A percentile compares a stretch with the other conserved stretches of the same genome.
Conservation (phyloP, 2,329 filamentous ascomycete species). For the Colletotrichum sp. region DNA sequence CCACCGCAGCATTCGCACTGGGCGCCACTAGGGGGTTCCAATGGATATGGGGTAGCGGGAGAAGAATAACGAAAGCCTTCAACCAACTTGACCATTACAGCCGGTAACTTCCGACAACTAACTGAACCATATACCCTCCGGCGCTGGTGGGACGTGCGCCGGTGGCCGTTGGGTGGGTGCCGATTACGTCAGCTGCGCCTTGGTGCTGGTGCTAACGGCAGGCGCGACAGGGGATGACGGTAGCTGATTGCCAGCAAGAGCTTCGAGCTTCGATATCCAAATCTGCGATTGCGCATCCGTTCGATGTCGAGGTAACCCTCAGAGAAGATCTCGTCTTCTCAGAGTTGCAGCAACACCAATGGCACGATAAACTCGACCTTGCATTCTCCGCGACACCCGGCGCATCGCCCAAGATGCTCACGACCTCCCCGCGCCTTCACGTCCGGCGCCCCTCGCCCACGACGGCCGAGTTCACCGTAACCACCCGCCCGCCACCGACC, state of each 20-base stretch:
- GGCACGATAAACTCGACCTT: neutral
- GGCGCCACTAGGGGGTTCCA: conserved; percentile 63
- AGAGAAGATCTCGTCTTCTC: neutral
- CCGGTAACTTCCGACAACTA: conserved; percentile 29
- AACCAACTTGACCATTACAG: conserved; percentile 68
- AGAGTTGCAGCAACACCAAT: neutral
- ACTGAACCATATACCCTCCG: neutral
- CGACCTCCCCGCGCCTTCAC: conserved; percentile 63
- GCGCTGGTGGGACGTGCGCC: neutral
- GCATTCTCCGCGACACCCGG: neutral
- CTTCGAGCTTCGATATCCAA: neutral
- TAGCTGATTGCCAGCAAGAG: neutral
- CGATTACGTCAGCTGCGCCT: neutral
- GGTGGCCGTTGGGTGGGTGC: no score
- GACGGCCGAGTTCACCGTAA: conserved; percentile 91
- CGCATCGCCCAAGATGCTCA: conserved; percentile 58
- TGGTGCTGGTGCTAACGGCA: neutral
- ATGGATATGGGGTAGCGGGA: conserved; percentile 59
- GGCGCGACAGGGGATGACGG: neutral
- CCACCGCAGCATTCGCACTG: conserved; percentile 73
- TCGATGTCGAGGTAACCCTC: neutral
- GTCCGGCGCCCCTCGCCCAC: conserved; percentile 79
- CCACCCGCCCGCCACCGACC: conserved; percentile 70
- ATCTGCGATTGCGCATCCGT: neutral
- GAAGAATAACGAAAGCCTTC: conserved; percentile 62